phyloP scores from a whole-genome alignment of 352 stramenopile species.

The Phytophthora litchii region DNA sequence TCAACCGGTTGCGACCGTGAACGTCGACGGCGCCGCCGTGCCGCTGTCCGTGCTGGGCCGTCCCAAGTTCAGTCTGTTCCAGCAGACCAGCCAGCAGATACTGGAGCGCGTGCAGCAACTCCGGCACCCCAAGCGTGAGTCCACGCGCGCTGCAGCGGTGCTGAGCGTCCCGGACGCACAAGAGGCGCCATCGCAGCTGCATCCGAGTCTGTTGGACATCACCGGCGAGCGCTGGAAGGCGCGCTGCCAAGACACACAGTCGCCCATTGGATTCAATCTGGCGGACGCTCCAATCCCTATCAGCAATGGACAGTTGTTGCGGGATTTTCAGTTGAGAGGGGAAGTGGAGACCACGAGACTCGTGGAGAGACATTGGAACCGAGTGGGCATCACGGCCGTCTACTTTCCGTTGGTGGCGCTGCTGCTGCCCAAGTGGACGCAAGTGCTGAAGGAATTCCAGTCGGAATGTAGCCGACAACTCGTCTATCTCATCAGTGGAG shows the following conservation, averaged over 20 bases:
- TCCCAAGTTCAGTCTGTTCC: conserved; percentile 91
- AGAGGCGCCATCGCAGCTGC: conserved; percentile 56
- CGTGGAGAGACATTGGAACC: conserved; percentile 68
- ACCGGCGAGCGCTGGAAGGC: conserved; percentile 56
- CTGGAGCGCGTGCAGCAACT: conserved; percentile 67
- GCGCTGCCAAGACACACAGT: conserved; percentile 65
- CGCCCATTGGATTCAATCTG: conserved; percentile 80
- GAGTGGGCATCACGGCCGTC: conserved; percentile 78
- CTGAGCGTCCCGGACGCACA: conserved; percentile 20
- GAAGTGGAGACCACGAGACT: conserved; percentile 62
- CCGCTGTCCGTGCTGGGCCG: conserved; percentile 68
- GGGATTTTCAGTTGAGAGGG: conserved; percentile 72
- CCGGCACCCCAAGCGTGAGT: conserved; percentile 17
- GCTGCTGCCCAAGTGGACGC: conserved; percentile 94
- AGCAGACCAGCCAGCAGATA: conserved; percentile 78
- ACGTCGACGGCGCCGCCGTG: conserved; percentile 37
- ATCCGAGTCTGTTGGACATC: conserved; percentile 72
- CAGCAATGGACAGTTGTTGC: conserved; percentile 36
- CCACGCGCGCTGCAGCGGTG: conserved; percentile 23
- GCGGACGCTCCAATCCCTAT: conserved; percentile 61
- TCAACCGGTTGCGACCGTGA: conserved; percentile 9
- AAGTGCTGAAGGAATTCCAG: conserved; percentile 81
- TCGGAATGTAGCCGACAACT: conserved; percentile 88
- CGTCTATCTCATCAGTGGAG: conserved; percentile 96
- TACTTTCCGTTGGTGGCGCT: conserved; percentile 97